These are phyloP conservation scores for Sphaerosporella brunnea DNA, from an alignment of 495 filamentous ascomycete genomes.

Conservation along the genomic window DNA sequence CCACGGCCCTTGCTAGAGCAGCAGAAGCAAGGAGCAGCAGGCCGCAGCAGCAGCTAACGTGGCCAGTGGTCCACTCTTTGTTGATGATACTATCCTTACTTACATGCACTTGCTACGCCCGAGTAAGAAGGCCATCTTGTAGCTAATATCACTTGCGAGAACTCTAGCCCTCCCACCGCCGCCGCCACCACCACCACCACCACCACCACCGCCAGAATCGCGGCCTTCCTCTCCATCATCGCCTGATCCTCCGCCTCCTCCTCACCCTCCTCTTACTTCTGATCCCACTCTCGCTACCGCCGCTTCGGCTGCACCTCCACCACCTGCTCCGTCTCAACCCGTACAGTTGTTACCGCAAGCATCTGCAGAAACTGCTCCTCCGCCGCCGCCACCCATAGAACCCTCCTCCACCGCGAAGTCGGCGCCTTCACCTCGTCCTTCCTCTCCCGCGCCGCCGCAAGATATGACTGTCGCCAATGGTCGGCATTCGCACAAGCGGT, in stretches of 20 bases:
- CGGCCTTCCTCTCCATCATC: constrained; percentile 15
- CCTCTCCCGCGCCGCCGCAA: constrained; percentile 22
- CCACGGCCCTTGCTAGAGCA: no score
- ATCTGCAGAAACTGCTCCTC: constrained; percentile 7
- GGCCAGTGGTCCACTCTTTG: not conserved
- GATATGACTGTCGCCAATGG: constrained; percentile 21
- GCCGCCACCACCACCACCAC: constrained; percentile 20
- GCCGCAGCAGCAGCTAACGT: constrained; percentile 3
- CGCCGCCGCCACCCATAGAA: not conserved
- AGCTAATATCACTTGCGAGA: constrained; percentile 23
- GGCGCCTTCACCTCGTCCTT: constrained; percentile 6
- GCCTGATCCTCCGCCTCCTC: not conserved
- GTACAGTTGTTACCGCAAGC: constrained; percentile 5
- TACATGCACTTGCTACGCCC: not conserved
- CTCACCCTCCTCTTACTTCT: constrained; percentile 3
- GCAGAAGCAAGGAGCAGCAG: no score
- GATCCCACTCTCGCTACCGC: constrained; percentile 13
- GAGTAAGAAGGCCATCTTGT: constrained; percentile 1
- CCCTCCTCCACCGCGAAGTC: not conserved
- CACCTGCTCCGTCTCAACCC: constrained; percentile 1
- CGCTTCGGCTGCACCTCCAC: not conserved
- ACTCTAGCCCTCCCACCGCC: constrained; percentile 20
- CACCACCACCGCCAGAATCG: constrained; percentile 10
- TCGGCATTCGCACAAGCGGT: constrained; percentile 19
- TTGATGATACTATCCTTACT: no score